phyloP scores from a whole-genome alignment of 2,329 filamentous ascomycete genomes.

The Fusarium virguliforme region DNA sequence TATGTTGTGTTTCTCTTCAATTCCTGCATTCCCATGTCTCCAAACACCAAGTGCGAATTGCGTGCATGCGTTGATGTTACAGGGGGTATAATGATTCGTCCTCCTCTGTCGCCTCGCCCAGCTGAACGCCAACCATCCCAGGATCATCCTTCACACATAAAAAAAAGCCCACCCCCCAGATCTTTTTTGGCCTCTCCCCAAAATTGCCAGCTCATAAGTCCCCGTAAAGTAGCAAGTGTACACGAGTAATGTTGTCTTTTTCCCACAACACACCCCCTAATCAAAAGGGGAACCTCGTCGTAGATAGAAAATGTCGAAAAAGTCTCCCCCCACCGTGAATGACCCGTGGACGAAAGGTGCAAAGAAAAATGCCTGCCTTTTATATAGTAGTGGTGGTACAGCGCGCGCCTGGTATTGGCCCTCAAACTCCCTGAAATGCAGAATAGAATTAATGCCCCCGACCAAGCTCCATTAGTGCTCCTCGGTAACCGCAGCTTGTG shows the following conservation, averaged over 20 bases:
- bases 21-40: background rate
- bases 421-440: conserved; percentile 48
- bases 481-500: conserved; percentile 36
- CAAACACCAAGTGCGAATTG: background rate
- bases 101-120: background rate
- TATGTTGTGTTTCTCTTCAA: background rate
- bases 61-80: conserved; percentile 1
- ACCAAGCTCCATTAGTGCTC: conserved; percentile 47
- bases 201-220: background rate
- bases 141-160: background rate
- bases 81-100: conserved; percentile 24
- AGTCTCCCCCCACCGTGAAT: conserved; percentile 8
- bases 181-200: background rate
- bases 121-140: conserved; percentile 10
- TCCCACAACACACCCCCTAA: conserved; percentile 24
- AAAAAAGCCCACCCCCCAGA: conserved; percentile 1
- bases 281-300: conserved; percentile 13
- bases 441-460: conserved; percentile 40
- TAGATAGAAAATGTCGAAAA: conserved; percentile 17
- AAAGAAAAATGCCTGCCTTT: conserved; percentile 32
- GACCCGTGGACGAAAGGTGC: conserved; percentile 19
- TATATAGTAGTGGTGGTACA: conserved; percentile 47
- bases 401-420: conserved; percentile 44
- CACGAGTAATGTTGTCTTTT: conserved; percentile 6
- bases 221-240: conserved; percentile 6